Percentiles rank a stretch among this genome's conserved stretches.
phyloP scores from a whole-genome alignment of 2,329 filamentous ascomycete species.

The Sordariomycetes sp. region DNA sequence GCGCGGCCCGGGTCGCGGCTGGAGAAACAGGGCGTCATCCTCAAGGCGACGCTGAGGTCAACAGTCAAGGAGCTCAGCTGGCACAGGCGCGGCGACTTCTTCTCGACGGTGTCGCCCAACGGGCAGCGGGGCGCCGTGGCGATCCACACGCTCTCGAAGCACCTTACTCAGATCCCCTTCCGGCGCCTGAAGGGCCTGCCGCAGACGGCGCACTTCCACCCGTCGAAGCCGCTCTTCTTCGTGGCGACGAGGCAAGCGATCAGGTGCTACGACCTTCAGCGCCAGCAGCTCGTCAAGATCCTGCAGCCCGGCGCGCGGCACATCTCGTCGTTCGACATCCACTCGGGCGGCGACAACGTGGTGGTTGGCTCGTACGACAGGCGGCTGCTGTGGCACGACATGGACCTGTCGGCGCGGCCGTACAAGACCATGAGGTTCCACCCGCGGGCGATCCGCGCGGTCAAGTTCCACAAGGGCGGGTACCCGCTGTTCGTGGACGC shows the following conservation, averaged over 20 bases:
- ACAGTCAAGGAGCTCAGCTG: slow-evolving; percentile 81
- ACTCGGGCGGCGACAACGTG: slow-evolving; percentile 85
- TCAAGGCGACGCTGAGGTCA: slow-evolving; percentile 68
- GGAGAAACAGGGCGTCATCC: slow-evolving; percentile 64
- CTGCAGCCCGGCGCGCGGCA: slow-evolving; percentile 83
- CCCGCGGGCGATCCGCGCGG: slow-evolving; percentile 76
- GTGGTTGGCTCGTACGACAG: slow-evolving; percentile 93
- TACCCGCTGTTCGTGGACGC: slow-evolving; percentile 85
- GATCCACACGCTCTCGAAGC: slow-evolving; percentile 90
- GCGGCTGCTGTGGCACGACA: slow-evolving; percentile 88
- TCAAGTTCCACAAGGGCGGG: slow-evolving; percentile 69
- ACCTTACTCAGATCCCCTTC: slow-evolving; percentile 91
- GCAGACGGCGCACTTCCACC: slow-evolving; percentile 90
- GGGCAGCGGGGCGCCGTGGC: slow-evolving; percentile 71
- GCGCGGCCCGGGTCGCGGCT: slow-evolving; percentile 61
- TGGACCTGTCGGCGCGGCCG: slow-evolving; percentile 78
- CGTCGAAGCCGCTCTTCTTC: slow-evolving; percentile 83
- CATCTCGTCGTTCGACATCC: slow-evolving; percentile 90
- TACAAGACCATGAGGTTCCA: slow-evolving; percentile 98
- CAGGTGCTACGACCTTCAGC: slow-evolving; percentile 84
- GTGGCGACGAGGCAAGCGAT: slow-evolving; percentile 91
- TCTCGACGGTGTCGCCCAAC: slow-evolving; percentile 77
- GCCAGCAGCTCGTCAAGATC: slow-evolving; percentile 84
- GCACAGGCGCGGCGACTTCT: slow-evolving; percentile 90
- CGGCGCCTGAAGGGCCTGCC: slow-evolving; percentile 59